Conservation (phyloP, 1,139 yeast genomes). For the Scheffersomyces parashehatae region DNA sequence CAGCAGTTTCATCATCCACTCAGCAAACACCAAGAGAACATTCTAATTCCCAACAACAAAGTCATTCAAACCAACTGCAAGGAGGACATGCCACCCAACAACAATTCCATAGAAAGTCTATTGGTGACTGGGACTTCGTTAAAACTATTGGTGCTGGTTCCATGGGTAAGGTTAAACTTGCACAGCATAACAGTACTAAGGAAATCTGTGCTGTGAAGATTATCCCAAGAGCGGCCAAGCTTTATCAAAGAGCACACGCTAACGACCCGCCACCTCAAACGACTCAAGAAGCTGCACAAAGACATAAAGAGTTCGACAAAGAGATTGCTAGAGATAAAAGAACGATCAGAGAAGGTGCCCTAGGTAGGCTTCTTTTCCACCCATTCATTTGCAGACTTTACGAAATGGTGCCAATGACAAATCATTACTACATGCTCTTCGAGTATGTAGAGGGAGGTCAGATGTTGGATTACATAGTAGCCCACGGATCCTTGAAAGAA, state of each 20-base stretch:
- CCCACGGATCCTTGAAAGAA: slow-evolving; percentile 94
- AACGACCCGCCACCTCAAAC: slow-evolving; percentile 64
- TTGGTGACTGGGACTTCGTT: slow-evolving; percentile 96
- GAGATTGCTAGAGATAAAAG: slow-evolving; percentile 91
- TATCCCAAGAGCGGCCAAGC: slow-evolving; percentile 76
- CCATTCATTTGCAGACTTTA: slow-evolving; percentile 90
- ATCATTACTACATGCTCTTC: slow-evolving; percentile 94
- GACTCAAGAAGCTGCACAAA: slow-evolving; percentile 57
- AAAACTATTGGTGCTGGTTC: slow-evolving; percentile 98
- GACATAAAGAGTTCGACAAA: slow-evolving; percentile 75
- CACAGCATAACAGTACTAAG: slow-evolving; percentile 77
- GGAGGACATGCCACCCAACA: slow-evolving; percentile 17
- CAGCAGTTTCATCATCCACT: not conserved
- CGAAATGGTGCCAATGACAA: slow-evolving; percentile 95
- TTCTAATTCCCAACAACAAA: not conserved
- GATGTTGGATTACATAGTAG: slow-evolving; percentile 93
- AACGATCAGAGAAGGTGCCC: slow-evolving; percentile 91
- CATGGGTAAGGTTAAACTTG: slow-evolving; percentile 97
- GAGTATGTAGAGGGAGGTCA: slow-evolving; percentile 98
- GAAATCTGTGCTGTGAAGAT: slow-evolving; percentile 88
- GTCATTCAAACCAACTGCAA: slow-evolving; percentile 13
- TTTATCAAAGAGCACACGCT: slow-evolving; percentile 75
- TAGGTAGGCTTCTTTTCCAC: slow-evolving; percentile 86
- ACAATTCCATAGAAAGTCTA: slow-evolving; percentile 80
- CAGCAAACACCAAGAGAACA: not conserved